Evolutionary conservation across 768 basidiomycete genomes (phyloP).

Genomic region (Mycena vitilis): DNA sequence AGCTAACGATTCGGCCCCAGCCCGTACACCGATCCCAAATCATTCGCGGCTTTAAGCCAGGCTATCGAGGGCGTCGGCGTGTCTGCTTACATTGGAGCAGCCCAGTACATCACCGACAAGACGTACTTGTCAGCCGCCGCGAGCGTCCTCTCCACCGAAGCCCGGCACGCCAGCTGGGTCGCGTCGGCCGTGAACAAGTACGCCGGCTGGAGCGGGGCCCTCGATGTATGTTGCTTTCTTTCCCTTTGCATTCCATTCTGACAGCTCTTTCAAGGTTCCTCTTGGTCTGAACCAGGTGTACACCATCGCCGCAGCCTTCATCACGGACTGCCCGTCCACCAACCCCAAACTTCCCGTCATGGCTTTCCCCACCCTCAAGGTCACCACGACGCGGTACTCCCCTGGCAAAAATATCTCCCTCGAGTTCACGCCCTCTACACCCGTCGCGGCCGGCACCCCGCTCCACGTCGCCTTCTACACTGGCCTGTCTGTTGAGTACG

Average conservation of each 20-base stretch:
- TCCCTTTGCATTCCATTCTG: constrained; percentile 29
- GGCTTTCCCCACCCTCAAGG: constrained; percentile 62
- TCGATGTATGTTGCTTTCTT: constrained; percentile 50
- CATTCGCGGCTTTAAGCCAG: constrained; percentile 63
- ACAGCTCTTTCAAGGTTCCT: constrained; percentile 42
- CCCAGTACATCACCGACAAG: constrained; percentile 57
- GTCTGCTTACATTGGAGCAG: constrained; percentile 69
- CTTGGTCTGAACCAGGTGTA: constrained; percentile 47
- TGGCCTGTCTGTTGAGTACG: constrained; percentile 53
- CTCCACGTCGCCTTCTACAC: constrained; percentile 56
- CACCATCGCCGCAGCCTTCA: constrained; percentile 59
- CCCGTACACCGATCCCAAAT: constrained; percentile 61
- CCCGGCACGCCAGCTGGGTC: constrained; percentile 70
- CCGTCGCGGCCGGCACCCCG: constrained; percentile 39
- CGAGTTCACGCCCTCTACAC: constrained; percentile 35
- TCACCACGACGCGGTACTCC: constrained; percentile 41
- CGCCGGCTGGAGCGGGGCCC: constrained; percentile 62
- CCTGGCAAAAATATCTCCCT: constrained; percentile 39
- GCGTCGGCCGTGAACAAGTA: constrained; percentile 55
- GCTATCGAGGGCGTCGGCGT: constrained; percentile 65
- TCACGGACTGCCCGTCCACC: constrained; percentile 62
- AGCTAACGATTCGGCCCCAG: constrained; percentile 38
- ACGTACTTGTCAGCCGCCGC: constrained; percentile 65
- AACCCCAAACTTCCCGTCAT: constrained; percentile 65
- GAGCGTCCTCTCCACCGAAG: constrained; percentile 68